Evolutionary conservation across 495 filamentous ascomycete species (phyloP).

Genomic region (Talaromyces borbonicus): DNA sequence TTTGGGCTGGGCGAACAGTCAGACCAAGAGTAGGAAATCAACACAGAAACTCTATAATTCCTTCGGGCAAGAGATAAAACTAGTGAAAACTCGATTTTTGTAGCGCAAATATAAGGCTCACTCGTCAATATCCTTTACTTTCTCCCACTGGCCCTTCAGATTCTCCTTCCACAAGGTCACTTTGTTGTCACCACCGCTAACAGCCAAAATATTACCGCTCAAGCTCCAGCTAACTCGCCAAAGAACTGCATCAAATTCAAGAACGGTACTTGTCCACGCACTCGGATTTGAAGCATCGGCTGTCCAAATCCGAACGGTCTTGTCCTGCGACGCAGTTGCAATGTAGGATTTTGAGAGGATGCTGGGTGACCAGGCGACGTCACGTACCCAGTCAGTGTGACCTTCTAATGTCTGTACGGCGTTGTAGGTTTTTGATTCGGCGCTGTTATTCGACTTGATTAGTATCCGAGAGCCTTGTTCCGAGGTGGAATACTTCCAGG

Average conservation of each 20-base stretch:
- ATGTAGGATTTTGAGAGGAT: constrained; percentile 93
- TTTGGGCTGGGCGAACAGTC: too few species aligned
- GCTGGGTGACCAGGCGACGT: constrained; percentile 93
- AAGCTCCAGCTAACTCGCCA: constrained; percentile 98
- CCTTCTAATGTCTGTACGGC: constrained; percentile 51
- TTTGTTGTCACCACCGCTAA: constrained; percentile 91
- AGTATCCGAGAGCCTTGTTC: too few species aligned
- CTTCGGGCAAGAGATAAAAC: constrained; percentile 2
- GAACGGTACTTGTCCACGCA: constrained; percentile 72
- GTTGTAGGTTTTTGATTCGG: constrained; percentile 45
- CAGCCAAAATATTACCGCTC: constrained; percentile 93
- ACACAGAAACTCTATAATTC: constrained; percentile 9
- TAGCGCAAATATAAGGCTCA: constrained; percentile 27
- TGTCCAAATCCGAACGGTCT: constrained; percentile 96
- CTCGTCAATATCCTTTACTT: constrained; percentile 93
- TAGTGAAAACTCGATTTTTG: not conserved
- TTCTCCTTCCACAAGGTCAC: constrained; percentile 62
- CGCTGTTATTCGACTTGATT: constrained; percentile 20
- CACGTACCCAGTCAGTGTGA: constrained; percentile 95
- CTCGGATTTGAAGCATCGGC: constrained; percentile 47
- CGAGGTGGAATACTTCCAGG: not conserved
- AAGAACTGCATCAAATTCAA: constrained; percentile 78
- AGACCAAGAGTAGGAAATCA: too few species aligned
- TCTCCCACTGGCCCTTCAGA: constrained; percentile 72
- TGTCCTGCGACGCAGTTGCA: constrained; percentile 87